These are phyloP conservation scores for Dovyalis caffra DNA, from an alignment of 345 rosid genomes.

Conservation along the genomic window DNA sequence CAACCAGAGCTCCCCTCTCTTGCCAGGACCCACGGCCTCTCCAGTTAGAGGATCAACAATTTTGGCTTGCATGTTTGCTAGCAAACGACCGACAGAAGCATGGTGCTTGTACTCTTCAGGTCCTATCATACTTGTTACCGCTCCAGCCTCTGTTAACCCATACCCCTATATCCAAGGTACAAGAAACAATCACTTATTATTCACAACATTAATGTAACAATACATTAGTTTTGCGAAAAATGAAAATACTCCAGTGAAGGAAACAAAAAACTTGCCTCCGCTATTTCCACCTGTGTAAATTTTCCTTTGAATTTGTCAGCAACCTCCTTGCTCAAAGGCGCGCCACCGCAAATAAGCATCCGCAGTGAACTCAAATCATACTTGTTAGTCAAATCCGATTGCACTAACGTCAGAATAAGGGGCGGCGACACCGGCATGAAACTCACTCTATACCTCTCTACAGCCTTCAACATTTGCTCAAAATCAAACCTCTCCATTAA, in stretches of 20 bases:
- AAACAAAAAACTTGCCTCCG: constrained; percentile 41
- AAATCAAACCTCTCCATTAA: constrained; percentile 47
- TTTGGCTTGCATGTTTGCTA: constrained; percentile 65
- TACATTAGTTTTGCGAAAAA: no score
- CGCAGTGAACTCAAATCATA: constrained; percentile 64
- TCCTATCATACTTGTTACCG: constrained; percentile 43
- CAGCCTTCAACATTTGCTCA: constrained; percentile 35
- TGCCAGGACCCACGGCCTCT: constrained; percentile 64
- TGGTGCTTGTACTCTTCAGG: constrained; percentile 48
- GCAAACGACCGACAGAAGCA: constrained; percentile 68
- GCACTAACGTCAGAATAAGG: constrained; percentile 54
- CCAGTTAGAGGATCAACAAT: constrained; percentile 75
- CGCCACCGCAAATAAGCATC: constrained; percentile 65
- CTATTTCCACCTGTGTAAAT: constrained; percentile 60
- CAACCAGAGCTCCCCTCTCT: constrained; percentile 83
- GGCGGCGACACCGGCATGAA: constrained; percentile 83
- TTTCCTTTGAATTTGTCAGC: constrained; percentile 59
- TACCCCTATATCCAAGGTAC: constrained; percentile 56
- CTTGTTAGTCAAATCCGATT: constrained; percentile 61
- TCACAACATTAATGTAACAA: neutral
- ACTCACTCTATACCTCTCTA: constrained; percentile 54
- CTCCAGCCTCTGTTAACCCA: constrained; percentile 87
- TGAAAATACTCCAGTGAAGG: no score
- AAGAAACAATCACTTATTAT: neutral
- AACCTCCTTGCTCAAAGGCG: constrained; percentile 74